Evolutionary conservation across 2,329 filamentous ascomycete species (phyloP).

Genomic region (Diaporthe sp.): DNA sequence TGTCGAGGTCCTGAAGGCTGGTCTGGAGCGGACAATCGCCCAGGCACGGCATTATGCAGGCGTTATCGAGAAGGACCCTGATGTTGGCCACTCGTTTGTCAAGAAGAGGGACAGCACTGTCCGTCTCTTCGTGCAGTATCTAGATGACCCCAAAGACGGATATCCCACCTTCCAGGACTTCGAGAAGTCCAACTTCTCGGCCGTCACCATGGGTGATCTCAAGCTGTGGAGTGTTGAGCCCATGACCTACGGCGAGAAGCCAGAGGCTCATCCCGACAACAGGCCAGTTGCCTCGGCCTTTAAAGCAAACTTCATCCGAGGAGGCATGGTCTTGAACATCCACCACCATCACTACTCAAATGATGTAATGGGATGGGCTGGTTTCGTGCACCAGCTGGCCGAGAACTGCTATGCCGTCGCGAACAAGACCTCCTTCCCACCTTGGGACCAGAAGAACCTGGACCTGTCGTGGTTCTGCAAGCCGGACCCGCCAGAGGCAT

Average conservation of each 20-base stretch:
- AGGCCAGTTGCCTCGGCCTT: conserved; percentile 49
- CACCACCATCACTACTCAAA: conserved; percentile 55
- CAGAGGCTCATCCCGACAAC: conserved; percentile 47
- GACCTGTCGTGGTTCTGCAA: conserved; percentile 48
- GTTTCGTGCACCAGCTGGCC: conserved; percentile 51
- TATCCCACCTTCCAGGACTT: conserved; percentile 52
- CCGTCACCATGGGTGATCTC: conserved; percentile 46
- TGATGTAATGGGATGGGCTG: conserved; percentile 54
- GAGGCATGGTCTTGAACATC: conserved; percentile 53
- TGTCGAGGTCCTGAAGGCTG: conserved; percentile 40
- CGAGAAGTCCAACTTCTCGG: conserved; percentile 47
- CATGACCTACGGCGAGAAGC: conserved; percentile 53
- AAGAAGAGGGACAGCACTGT: conserved; percentile 44
- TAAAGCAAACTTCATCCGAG: conserved; percentile 53
- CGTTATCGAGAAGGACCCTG: conserved; percentile 50
- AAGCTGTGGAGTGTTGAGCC: conserved; percentile 47
- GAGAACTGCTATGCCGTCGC: conserved; percentile 49
- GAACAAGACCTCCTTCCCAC: conserved; percentile 42
- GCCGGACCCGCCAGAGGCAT: conserved; percentile 40
- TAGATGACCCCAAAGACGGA: conserved; percentile 46
- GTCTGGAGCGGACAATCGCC: conserved; percentile 40
- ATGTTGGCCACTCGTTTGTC: conserved; percentile 46
- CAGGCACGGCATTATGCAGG: conserved; percentile 48
- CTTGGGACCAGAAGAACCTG: conserved; percentile 49
- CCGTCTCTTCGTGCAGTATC: conserved; percentile 48